A percentile compares a stretch with the other conserved stretches of the same genome.
These are phyloP conservation scores for Pneumocystis carinii DNA, from an alignment of 1,139 yeast species.

Conservation along the genomic window DNA sequence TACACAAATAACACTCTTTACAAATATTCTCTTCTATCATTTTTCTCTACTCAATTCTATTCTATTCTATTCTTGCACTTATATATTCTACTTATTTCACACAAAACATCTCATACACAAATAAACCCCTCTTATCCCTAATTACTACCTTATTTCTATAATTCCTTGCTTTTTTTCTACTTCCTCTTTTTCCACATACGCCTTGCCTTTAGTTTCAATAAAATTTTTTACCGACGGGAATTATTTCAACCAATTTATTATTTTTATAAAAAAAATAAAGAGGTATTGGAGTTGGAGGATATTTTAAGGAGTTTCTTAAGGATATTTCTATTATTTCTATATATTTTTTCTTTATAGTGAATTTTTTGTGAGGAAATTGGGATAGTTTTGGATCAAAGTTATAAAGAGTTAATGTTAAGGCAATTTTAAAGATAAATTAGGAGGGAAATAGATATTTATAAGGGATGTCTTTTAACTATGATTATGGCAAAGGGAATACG, in stretches of 20 bases:
- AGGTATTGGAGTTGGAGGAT: background rate
- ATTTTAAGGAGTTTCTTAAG: background rate
- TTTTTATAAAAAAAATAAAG: background rate
- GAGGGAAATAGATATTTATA: background rate
- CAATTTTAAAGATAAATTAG: background rate
- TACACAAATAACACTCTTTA: too few species aligned
- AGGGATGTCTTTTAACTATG: background rate
- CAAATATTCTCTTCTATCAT: too few species aligned
- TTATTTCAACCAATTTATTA: background rate
- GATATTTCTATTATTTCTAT: too few species aligned
- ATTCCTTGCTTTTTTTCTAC: background rate
- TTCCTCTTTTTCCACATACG: background rate
- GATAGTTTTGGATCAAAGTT: background rate
- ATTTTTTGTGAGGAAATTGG: background rate
- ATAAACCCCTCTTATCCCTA: too few species aligned
- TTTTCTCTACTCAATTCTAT: background rate
- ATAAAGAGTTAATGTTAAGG: background rate
- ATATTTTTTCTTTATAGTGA: background rate
- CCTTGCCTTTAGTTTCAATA: background rate
- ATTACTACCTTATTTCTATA: background rate
- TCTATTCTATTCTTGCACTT: background rate
- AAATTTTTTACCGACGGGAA: background rate
- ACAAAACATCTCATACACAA: too few species aligned
- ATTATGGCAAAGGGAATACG: background rate
- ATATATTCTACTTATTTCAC: background rate